Evolutionary conservation across 2,329 filamentous ascomycete species (phyloP), one percentile per base, ranked within the genome.

Genomic region (Trichophyton benhamiae): DNA sequence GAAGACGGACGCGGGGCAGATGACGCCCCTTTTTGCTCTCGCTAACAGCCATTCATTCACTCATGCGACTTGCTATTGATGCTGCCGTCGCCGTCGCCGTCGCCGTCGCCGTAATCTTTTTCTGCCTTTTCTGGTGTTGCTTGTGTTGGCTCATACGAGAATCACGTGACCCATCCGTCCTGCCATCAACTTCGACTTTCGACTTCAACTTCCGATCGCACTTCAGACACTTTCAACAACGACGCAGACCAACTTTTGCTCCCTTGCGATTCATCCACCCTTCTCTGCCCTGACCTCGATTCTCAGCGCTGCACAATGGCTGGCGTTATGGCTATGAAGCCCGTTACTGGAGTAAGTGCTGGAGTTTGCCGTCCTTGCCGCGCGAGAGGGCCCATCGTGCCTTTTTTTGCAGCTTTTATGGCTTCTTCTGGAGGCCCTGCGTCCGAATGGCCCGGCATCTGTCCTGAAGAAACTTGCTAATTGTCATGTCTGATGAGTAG

Each of bases 281-380:
- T n/a, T 61, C 61, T 64, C 63, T 65, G 59, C 55, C 60, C 63
- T 63, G 17, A 38, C 64, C 64, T 66, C 67, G 20, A 48, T 64
- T 65, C 59, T 63, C 58, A 62, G 58, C 22, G 17, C 20, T 48
- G 66, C 61, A 60, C 63, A 64, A 64, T 62, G 62, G 58, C 62
- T 38, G 46, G 65, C 70, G 71, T 69, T 70, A 77, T 77, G 75
- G 71, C 75, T 66, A 69, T 78, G 65, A 70, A 74, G 69, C 76
- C 76, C 62, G 78, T 78, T 66, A 76, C 74, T 68, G 76, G 76
- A 71, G 76, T 78, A 76, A 60, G 76, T 76, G 60, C 60, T 62
- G 41, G 33, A 3, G n/a, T 13, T 38, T 20, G 20, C 44, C 44
- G 20, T 20, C 17, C 17, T 9, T 11, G 9, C 44, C 44, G 44